phyloP scores from a whole-genome alignment of 805 yeast species.

The Kodamaea lidongshanica region DNA sequence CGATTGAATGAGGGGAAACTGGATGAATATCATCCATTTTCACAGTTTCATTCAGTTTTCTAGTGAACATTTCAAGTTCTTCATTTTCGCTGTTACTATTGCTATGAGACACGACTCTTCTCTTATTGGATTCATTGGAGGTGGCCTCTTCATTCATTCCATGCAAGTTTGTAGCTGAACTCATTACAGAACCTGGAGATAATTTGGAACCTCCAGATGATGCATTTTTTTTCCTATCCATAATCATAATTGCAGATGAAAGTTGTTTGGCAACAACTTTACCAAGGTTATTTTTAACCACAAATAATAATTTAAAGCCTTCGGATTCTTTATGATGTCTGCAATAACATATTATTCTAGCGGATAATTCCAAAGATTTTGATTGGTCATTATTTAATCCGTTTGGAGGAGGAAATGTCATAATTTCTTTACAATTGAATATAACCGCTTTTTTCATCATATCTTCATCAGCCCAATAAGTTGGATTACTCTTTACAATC shows the following conservation, averaged over 20 bases:
- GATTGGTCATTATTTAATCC: slow-evolving; percentile 27
- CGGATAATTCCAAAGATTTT: slow-evolving; percentile 43
- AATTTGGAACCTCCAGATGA: slow-evolving; percentile 15
- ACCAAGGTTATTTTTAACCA: slow-evolving; percentile 56
- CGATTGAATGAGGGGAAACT: slow-evolving; percentile 58
- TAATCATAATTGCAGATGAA: slow-evolving; percentile 76
- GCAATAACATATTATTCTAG: slow-evolving; percentile 92
- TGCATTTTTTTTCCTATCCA: slow-evolving; percentile 81
- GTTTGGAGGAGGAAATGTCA: slow-evolving; percentile 61
- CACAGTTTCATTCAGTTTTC: not conserved
- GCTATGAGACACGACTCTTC: slow-evolving; percentile 7
- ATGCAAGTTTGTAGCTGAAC: slow-evolving; percentile 19
- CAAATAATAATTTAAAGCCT: slow-evolving; percentile 73
- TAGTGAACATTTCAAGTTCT: slow-evolving; percentile 1
- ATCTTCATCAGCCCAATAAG: slow-evolving; percentile 69
- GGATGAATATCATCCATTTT: slow-evolving; percentile 22
- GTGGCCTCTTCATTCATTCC: slow-evolving; percentile 7
- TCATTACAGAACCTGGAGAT: slow-evolving; percentile 16
- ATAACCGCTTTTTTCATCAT: slow-evolving; percentile 77
- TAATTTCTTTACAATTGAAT: slow-evolving; percentile 85
- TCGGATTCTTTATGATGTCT: slow-evolving; percentile 87
- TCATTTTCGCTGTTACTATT: slow-evolving; percentile 9
- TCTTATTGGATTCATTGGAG: slow-evolving; percentile 3
- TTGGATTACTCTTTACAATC: slow-evolving; percentile 47
- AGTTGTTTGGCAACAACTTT: slow-evolving; percentile 64